These are phyloP conservation scores for Elsinoe fawcettii DNA, from an alignment of 2,329 filamentous ascomycete genomes.

Conservation along the genomic window DNA sequence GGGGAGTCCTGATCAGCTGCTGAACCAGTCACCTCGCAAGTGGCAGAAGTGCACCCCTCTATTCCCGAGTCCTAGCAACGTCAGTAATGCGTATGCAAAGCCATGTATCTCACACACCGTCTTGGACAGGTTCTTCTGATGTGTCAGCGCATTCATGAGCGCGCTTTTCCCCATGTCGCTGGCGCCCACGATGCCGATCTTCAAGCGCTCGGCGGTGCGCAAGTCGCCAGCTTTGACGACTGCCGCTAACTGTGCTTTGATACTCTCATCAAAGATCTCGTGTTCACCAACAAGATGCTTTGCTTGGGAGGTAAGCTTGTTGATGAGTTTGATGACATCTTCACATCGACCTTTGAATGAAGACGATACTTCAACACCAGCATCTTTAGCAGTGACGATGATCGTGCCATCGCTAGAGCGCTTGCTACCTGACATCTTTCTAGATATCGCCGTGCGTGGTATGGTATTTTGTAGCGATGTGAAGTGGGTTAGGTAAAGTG, in stretches of 20 bases:
- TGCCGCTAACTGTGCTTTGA: not conserved
- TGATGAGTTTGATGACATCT: not conserved
- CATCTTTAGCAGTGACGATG: not conserved
- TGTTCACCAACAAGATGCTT: not conserved
- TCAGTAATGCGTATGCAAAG: not conserved
- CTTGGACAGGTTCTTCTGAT: not conserved
- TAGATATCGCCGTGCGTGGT: not conserved
- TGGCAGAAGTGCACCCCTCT: not conserved
- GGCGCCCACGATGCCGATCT: not conserved
- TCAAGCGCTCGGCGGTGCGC: not conserved
- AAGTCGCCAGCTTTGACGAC: not conserved
- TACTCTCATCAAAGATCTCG: not conserved
- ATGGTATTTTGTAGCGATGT: too few relatives aligned
- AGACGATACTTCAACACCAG: not conserved
- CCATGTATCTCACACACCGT: not conserved
- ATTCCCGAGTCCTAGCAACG: not conserved
- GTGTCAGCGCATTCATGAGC: not conserved
- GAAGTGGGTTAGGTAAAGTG: not conserved
- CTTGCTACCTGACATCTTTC: not conserved
- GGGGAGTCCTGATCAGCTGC: not conserved
- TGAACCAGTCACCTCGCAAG: not conserved
- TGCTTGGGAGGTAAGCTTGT: not conserved
- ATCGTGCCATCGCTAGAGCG: not conserved
- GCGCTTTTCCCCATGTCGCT: not conserved
- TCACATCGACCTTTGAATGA: not conserved